Percentiles rank a stretch among this genome's conserved stretches.
These are phyloP conservation scores for Moesziomyces aphidis DNA, from an alignment of 1,284 basidiomycete genomes.

Conservation along the genomic window DNA sequence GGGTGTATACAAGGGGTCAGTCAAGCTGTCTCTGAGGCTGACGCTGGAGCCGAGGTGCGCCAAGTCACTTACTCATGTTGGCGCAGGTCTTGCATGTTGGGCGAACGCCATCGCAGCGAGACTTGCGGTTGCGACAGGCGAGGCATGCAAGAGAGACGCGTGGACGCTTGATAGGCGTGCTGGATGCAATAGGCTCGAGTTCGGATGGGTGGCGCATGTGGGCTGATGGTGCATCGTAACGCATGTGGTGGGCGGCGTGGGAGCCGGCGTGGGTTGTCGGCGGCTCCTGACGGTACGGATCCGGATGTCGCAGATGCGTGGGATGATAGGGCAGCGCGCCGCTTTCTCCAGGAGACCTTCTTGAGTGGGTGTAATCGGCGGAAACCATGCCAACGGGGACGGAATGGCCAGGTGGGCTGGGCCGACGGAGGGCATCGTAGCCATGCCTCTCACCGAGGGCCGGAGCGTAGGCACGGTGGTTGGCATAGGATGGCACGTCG, in stretches of 20 bases:
- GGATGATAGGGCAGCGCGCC: slow-evolving; percentile 5
- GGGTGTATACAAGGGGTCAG: background rate
- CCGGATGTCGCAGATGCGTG: slow-evolving; percentile 15
- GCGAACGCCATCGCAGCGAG: slow-evolving; percentile 44
- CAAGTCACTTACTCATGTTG: slow-evolving; percentile 38
- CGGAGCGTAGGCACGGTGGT: slow-evolving; percentile 21
- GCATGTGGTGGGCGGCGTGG: slow-evolving; percentile 23
- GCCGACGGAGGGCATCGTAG: slow-evolving; percentile 15
- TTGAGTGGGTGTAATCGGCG: slow-evolving; percentile 23
- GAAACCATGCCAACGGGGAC: slow-evolving; percentile 38
- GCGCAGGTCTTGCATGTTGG: slow-evolving; percentile 52
- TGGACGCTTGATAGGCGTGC: slow-evolving; percentile 46
- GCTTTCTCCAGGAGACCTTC: slow-evolving; percentile 24
- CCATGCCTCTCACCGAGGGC: slow-evolving; percentile 12
- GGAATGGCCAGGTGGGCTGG: slow-evolving; percentile 13
- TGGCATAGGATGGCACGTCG: slow-evolving; percentile 3
- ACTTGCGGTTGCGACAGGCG: slow-evolving; percentile 50
- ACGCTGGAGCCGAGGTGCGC: background rate
- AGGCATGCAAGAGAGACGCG: slow-evolving; percentile 48
- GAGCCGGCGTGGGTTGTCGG: slow-evolving; percentile 12
- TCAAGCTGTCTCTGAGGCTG: background rate
- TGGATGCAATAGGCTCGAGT: slow-evolving; percentile 6
- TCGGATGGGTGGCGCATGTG: slow-evolving; percentile 18
- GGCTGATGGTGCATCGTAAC: slow-evolving; percentile 11
- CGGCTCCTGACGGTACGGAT: slow-evolving; percentile 21